Percentiles rank a stretch among this genome's conserved stretches.
These are phyloP conservation scores for Mycocentrospora acerina DNA, from an alignment of 2,329 filamentous ascomycete genomes.

Conservation along the genomic window DNA sequence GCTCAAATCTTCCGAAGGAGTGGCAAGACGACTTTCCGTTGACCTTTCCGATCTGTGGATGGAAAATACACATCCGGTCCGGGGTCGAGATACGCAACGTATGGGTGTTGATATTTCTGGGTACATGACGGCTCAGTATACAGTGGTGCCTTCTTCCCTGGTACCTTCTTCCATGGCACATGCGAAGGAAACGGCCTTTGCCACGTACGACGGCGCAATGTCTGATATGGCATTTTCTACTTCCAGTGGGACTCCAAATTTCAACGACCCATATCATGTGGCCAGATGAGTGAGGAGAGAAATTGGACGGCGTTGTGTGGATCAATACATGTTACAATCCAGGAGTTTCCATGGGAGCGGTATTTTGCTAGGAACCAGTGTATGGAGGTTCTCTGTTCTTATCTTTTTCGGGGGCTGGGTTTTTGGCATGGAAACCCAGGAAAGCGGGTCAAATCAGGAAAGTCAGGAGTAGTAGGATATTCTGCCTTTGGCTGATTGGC, in stretches of 20 bases:
- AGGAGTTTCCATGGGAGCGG: too few species aligned
- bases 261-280: slow-evolving; percentile 6
- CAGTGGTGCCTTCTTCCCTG: neutral
- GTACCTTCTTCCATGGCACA: neutral
- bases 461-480: too few species aligned
- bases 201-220: slow-evolving; percentile 4
- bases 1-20: slow-evolving; percentile 17
- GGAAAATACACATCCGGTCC: neutral
- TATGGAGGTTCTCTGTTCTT: too few species aligned
- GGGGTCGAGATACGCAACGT: neutral
- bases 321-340: too few species aligned
- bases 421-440: too few species aligned
- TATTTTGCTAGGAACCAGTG: too few species aligned
- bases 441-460: too few species aligned
- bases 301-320: too few species aligned
- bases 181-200: neutral
- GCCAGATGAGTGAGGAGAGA: slow-evolving; percentile 1
- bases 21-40: slow-evolving; percentile 20
- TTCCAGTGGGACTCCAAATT: slow-evolving; percentile 1
- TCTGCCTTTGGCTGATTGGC: too few species aligned
- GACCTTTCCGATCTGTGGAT: slow-evolving; percentile 13
- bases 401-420: too few species aligned
- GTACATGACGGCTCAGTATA: slow-evolving; percentile 2
- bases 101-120: neutral
- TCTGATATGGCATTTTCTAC: slow-evolving; percentile 1